Percentiles rank a stretch among this genome's conserved stretches.
phyloP scores from a whole-genome alignment of 2,329 filamentous ascomycete species.

The Ramularia endophylla region DNA sequence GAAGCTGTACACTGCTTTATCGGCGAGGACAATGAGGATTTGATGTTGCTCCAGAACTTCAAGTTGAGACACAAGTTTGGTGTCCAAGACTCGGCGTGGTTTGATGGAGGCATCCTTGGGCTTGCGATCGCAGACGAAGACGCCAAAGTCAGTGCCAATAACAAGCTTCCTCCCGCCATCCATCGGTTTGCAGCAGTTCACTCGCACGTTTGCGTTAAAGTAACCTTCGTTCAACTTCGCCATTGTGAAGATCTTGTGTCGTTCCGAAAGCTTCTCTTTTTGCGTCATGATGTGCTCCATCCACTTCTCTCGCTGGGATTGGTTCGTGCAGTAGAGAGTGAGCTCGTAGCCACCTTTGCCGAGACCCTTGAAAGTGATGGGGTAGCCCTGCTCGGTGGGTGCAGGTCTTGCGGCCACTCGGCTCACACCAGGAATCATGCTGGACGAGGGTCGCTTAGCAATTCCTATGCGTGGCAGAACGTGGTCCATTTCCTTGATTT shows the following conservation, averaged over 20 bases:
- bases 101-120: conserved; percentile 68
- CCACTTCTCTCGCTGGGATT: conserved; percentile 88
- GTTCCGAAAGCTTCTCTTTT: conserved; percentile 75
- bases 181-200: conserved; percentile 92
- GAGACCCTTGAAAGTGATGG: conserved; percentile 92
- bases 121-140: conserved; percentile 87
- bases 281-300: conserved; percentile 91
- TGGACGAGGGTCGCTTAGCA: conserved; percentile 81
- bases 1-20: conserved; percentile 89
- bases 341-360: conserved; percentile 93
- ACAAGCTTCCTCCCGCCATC: conserved; percentile 94
- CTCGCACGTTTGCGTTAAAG: conserved; percentile 80
- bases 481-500: conserved; percentile 96
- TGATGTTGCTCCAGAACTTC: conserved; percentile 95
- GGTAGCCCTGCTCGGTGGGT: conserved; percentile 70
- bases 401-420: conserved; percentile 46
- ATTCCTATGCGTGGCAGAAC: conserved; percentile 76
- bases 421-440: conserved; percentile 59
- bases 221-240: conserved; percentile 74
- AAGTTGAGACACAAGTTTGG: conserved; percentile 83
- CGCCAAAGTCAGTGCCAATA: conserved; percentile 88
- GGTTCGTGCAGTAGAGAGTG: conserved; percentile 79
- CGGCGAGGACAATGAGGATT: conserved; percentile 81
- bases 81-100: conserved; percentile 80
- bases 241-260: conserved; percentile 65